Conservation (phyloP, 371 early-diverging fungal genomes). For the Quaeritorhiza haematococci region DNA sequence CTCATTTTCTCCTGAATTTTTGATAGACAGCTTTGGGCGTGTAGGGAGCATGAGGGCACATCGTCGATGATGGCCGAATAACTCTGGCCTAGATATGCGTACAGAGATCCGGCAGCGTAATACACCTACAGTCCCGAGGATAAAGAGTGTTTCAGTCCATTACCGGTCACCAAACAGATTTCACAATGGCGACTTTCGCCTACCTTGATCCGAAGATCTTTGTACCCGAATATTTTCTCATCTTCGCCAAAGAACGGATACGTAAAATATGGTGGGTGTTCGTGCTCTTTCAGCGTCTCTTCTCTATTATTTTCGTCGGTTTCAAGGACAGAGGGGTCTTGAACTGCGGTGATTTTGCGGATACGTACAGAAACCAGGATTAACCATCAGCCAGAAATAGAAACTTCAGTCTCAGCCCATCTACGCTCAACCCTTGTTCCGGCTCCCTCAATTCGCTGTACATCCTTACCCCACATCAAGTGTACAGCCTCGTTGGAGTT, state of each 20-base stretch:
- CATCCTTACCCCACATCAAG: too few relatives aligned
- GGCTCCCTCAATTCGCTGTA: too few relatives aligned
- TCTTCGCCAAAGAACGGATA: constrained; percentile 89
- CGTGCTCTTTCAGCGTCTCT: too few relatives aligned
- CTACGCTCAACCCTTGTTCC: too few relatives aligned
- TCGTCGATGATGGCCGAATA: constrained; percentile 43
- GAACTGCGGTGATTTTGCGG: too few relatives aligned
- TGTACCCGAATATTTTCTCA: constrained; percentile 83
- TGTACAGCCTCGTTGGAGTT: too few relatives aligned
- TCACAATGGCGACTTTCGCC: not conserved
- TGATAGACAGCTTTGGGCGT: not conserved
- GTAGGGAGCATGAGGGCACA: constrained; percentile 3
- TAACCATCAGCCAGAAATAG: too few relatives aligned
- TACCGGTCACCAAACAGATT: not conserved
- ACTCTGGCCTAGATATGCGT: constrained; percentile 57
- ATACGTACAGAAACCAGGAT: too few relatives aligned
- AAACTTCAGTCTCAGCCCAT: too few relatives aligned
- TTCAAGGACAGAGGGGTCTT: too few relatives aligned
- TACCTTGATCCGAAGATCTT: constrained; percentile 67
- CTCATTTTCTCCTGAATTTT: constrained; percentile 15
- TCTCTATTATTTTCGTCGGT: too few relatives aligned
- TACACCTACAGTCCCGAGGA: constrained; percentile 45
- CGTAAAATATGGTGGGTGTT: too few relatives aligned
- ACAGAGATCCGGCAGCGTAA: constrained; percentile 74
- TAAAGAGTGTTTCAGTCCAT: not conserved